Evolutionary conservation across 1,139 yeast genomes (phyloP).

Genomic region (Scheffersomyces illinoinensis): DNA sequence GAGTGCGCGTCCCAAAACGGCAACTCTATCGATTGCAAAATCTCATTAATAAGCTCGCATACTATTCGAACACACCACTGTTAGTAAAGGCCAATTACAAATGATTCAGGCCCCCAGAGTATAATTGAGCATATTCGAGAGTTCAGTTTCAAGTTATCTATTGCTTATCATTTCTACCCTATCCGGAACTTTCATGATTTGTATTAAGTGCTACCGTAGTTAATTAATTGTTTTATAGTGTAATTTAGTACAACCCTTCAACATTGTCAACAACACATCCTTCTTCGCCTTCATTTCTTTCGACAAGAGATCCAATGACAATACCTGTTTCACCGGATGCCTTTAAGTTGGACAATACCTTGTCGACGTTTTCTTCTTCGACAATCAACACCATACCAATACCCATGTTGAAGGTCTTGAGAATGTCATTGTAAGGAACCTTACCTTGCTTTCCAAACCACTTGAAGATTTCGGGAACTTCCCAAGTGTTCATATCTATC

Average conservation of each 20-base stretch:
- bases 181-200: not conserved
- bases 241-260: conserved; percentile 54
- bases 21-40: not conserved
- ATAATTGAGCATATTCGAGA: too few relatives aligned
- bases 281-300: conserved; percentile 52
- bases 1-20: not conserved
- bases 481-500: conserved; percentile 79
- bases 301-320: conserved; percentile 72
- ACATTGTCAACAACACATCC: conserved; percentile 71
- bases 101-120: not conserved
- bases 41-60: not conserved
- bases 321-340: conserved; percentile 75
- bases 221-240: not conserved
- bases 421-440: conserved; percentile 80
- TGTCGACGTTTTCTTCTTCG: conserved; percentile 57
- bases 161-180: not conserved
- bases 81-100: not conserved
- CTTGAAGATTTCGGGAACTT: conserved; percentile 82
- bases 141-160: not conserved
- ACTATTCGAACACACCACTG: not conserved
- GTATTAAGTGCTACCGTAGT: not conserved
- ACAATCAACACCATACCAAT: conserved; percentile 96
- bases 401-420: conserved; percentile 94
- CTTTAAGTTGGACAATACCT: conserved; percentile 54
- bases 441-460: conserved; percentile 94